A percentile compares a stretch with the other conserved stretches of the same genome.
phyloP scores from a whole-genome alignment of 352 stramenopile species.

The Phytophthora syringae region DNA sequence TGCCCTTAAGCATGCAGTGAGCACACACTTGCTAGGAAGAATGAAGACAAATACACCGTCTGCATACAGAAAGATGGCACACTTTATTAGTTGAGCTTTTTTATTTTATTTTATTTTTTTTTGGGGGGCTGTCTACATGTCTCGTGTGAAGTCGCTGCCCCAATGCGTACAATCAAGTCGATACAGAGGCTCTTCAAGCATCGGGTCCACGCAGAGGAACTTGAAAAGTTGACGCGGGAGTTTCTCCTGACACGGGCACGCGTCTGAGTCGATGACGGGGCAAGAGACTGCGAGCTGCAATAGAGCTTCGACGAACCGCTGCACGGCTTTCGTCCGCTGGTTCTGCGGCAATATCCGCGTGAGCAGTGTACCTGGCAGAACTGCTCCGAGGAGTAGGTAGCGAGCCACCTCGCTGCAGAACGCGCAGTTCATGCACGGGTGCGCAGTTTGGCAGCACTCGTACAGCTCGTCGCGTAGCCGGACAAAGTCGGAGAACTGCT shows the following conservation, averaged over 20 bases:
- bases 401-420: constrained; percentile 44
- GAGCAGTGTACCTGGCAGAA: constrained; percentile 22
- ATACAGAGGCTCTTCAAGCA: constrained; percentile 7
- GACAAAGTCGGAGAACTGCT: constrained; percentile 38
- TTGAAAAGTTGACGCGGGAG: constrained; percentile 19
- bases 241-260: constrained; percentile 27
- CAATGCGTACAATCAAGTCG: no score
- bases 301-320: constrained; percentile 25
- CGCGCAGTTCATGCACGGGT: constrained; percentile 25
- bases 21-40: constrained; percentile 18
- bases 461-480: constrained; percentile 41
- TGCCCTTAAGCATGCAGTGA: no score
- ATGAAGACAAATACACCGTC: constrained; percentile 19
- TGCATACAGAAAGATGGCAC: background rate
- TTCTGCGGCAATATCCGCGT: constrained; percentile 15
- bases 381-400: constrained; percentile 35
- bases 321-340: constrained; percentile 18
- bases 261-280: constrained; percentile 1
- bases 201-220: constrained; percentile 14
- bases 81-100: background rate
- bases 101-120: no score
- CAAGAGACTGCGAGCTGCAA: constrained; percentile 16
- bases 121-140: background rate
- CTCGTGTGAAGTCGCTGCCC: constrained; percentile 7
- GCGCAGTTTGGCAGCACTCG: constrained; percentile 26